Base-by-base conservation (phyloP, 2,329 filamentous ascomycete species). In the Colletotrichum orbiculare region DNA sequence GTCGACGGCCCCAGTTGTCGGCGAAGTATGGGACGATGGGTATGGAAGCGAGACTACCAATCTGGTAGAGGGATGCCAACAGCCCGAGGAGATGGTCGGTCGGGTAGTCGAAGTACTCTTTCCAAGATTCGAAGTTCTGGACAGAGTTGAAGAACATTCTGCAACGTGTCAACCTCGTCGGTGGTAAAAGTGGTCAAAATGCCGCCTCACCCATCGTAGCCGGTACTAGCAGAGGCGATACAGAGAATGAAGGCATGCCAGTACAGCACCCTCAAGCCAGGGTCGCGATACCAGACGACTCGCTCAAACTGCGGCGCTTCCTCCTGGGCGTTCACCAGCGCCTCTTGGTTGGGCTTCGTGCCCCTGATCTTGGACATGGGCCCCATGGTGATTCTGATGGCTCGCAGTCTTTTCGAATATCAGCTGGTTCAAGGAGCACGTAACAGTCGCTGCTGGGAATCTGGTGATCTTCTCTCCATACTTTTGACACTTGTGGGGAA, bases 261-360 rank as follows among this genome's bases (percentile, higher is more conserved):
- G 76, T 87, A 87, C 8, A 87, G 77, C 75, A 82, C 82, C 71
- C 84, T 77, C 69, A 87, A 77, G 43, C 84, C 84, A 11, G 84
- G 81, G 35, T 87, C 83, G 67, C 78, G 82, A 54, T 71, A 83
- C 85, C 84, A 87, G 67, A 79, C 73, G 53, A 87, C 82, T 66
- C 69, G 77, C 69, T 81, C 78, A 61, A 85, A 82, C 54, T 80
- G 70, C 66, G 82, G 83, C 11, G 81, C 80, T 67, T 84, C 82
- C 58, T 81, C 79, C 69, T 79, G 78, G 54, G 79, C 80, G 6
- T 59, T 38, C 11, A 13, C 39, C 7, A 5, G 55, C 4, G 34
- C 58, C 15, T 61, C 52, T 8, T 39, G 33, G 11, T n/a, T 61
- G 11, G 9, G 43, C 38, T 9, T 61, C 10, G 43, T 15, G 25